Evolutionary conservation across 495 filamentous ascomycete genomes (phyloP), one percentile per base, ranked within the genome.

Genomic region (Tuber melanosporum): DNA sequence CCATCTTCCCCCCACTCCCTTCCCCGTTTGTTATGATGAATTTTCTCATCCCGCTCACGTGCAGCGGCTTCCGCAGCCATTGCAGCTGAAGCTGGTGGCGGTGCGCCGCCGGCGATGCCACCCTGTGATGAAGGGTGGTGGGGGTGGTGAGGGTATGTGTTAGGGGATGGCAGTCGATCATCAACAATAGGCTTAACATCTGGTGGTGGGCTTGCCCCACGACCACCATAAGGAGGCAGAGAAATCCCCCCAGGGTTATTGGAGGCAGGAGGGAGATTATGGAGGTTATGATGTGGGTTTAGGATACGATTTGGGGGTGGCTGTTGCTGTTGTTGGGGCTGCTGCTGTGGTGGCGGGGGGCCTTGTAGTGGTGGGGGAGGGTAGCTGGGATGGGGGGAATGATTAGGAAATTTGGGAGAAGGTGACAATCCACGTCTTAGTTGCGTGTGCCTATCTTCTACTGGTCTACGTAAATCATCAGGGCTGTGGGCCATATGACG

Each of bases 1-100:
- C 88, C 84, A 32, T 97, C 94, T 74, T 94, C 92, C 74, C 97
- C 95, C 93, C 95, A 96, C 81, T 98, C 95, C 57, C 93, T 90
- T 79, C 88, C 86, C 76, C 95, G 89, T 88, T 99, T 99, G 12
- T 90, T 88, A 36, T 92, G 89, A 76, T 77, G 78, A 5, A 36
- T 49, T 70, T 83, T 83, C 70, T 83, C 82, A 52, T 95, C 92
- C 71, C 94, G 89, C 71, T 97, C 94, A 77, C 93, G 90, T 71
- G 91, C 89, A 47, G 91, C 92, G 47, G 91, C 92, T 79, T 92
- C 91, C 74, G 92, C 90, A 74, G 92, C 93, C 52, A 88, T 88
- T 36, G 91, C 86, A 72, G 93, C 93, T 71, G 93, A 89, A 39
- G 91, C 87, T 75, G 91, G 93, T 15, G 93, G 87, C 41, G 92